phyloP scores from a whole-genome alignment of 2,329 filamentous ascomycete species.

The Fusarium papillatum region DNA sequence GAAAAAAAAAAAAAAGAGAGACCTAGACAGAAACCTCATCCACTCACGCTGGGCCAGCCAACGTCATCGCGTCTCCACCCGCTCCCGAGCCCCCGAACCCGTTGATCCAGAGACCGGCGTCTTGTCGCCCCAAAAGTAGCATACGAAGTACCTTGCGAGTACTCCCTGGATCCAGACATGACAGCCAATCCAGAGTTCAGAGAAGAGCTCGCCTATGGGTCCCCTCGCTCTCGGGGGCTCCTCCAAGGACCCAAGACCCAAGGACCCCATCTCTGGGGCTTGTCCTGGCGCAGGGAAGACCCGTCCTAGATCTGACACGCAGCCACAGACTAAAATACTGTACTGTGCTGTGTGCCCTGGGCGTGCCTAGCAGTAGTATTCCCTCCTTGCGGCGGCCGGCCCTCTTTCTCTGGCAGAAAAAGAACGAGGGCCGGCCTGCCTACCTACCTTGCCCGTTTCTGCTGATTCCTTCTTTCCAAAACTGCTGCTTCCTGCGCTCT shows the following conservation, averaged over 20 bases:
- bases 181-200: slow-evolving; percentile 31
- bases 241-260: slow-evolving; percentile 23
- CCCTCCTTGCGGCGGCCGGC: not conserved
- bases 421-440: slow-evolving; percentile 29
- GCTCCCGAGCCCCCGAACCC: slow-evolving; percentile 47
- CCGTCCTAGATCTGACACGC: slow-evolving; percentile 47
- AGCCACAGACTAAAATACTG: slow-evolving; percentile 42
- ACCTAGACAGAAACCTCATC: not conserved
- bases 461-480: not conserved
- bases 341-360: slow-evolving; percentile 22
- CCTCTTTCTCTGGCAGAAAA: slow-evolving; percentile 11
- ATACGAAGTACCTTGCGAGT: slow-evolving; percentile 32
- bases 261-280: slow-evolving; percentile 31
- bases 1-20: slow-evolving; percentile 6
- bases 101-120: slow-evolving; percentile 42
- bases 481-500: slow-evolving; percentile 2
- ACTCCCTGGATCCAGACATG: slow-evolving; percentile 11
- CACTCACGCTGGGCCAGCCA: slow-evolving; percentile 27
- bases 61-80: slow-evolving; percentile 48
- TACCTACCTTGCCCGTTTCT: slow-evolving; percentile 24
- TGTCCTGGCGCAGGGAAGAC: slow-evolving; percentile 43
- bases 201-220: slow-evolving; percentile 16
- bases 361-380: slow-evolving; percentile 5
- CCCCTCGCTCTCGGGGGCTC: slow-evolving; percentile 5
- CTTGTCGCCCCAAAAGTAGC: slow-evolving; percentile 28